Evolutionary conservation across 306 rosid genomes (phyloP).

Genomic region (Herpetospermum pedunculosum): DNA sequence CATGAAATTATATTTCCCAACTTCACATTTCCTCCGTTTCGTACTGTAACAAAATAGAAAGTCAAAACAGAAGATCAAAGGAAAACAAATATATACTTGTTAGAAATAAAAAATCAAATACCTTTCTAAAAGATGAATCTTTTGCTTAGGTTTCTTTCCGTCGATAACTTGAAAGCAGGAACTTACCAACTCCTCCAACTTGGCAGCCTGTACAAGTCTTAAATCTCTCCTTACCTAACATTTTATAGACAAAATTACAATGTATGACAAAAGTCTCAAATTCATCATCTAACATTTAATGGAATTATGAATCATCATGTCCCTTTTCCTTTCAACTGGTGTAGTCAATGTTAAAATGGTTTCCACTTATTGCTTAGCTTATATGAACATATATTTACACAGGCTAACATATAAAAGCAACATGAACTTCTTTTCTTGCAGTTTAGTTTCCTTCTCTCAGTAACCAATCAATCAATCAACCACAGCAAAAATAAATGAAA

Average conservation of each 20-base stretch:
- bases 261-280: not conserved
- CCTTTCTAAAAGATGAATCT: constrained; percentile 72
- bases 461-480: not conserved
- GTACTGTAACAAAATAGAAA: constrained; percentile 33
- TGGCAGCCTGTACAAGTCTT: constrained; percentile 43
- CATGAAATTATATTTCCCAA: constrained; percentile 53
- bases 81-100: not conserved
- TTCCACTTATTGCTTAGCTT: not conserved
- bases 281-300: not conserved
- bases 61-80: not conserved
- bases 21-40: constrained; percentile 63
- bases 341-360: not conserved
- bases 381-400: not conserved
- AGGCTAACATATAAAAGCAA: not conserved
- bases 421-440: not conserved
- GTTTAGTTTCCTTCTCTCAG: not conserved
- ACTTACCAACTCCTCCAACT: constrained; percentile 55
- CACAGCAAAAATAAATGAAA: too few relatives aligned
- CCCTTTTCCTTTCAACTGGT: not conserved
- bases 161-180: constrained; percentile 53
- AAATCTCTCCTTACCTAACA: constrained; percentile 72
- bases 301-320: not conserved
- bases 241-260: not conserved
- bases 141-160: constrained; percentile 70
- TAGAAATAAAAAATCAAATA: constrained; percentile 12